Conservation (phyloP, 2,329 filamentous ascomycete species). For the Gnomoniopsis sp. region DNA sequence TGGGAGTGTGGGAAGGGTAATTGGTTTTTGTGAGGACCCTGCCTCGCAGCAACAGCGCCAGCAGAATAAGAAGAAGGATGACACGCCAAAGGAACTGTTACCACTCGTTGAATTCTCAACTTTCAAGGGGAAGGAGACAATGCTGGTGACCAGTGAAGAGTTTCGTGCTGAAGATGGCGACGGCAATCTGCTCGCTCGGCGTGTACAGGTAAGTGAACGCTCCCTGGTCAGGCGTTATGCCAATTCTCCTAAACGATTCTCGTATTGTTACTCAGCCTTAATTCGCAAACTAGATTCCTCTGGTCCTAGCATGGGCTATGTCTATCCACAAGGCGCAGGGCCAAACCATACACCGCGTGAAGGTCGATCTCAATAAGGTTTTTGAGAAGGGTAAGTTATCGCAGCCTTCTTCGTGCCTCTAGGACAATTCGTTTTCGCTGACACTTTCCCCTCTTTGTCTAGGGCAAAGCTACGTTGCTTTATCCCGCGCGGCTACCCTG, state of each 20-base stretch:
- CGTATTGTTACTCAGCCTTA: too few species aligned
- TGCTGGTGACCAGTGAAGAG: constrained; percentile 10
- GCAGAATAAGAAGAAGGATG: not conserved
- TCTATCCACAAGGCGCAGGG: constrained; percentile 19
- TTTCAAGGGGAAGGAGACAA: constrained; percentile 2
- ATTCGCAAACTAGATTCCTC: constrained; percentile 2
- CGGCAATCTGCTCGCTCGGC: constrained; percentile 10
- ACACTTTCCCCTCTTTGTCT: not conserved
- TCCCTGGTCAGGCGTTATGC: too few species aligned
- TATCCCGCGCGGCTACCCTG: constrained; percentile 13
- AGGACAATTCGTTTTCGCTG: too few species aligned
- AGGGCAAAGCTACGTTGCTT: constrained; percentile 16
- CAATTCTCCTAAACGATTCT: too few species aligned
- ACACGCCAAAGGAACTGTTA: not conserved
- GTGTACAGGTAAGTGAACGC: constrained; percentile 7
- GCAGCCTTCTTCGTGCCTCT: too few species aligned
- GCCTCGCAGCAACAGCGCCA: not conserved
- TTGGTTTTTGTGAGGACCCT: constrained; percentile 47
- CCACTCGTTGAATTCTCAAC: constrained; percentile 13
- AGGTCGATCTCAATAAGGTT: constrained; percentile 12
- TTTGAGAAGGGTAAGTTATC: constrained; percentile 12
- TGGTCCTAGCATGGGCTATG: constrained; percentile 15
- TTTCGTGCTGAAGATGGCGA: constrained; percentile 14
- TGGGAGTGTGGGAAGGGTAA: constrained; percentile 68
- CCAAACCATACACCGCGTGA: constrained; percentile 16